Evolutionary conservation across 2,329 filamentous ascomycete genomes (phyloP).

Genomic region (Zasmidium cellare): DNA sequence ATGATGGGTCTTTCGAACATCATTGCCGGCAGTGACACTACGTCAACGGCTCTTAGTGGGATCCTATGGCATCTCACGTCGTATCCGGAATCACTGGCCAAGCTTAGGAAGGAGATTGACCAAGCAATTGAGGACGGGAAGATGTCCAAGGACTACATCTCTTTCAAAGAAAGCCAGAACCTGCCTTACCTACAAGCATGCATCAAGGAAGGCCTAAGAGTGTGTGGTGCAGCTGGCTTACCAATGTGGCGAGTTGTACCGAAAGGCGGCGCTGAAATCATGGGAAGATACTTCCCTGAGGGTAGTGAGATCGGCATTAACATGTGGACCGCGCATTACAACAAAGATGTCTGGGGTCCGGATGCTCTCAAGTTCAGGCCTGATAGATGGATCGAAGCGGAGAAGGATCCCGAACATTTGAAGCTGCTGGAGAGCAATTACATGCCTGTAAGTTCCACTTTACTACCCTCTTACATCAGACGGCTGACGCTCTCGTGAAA

Average conservation of each 20-base stretch:
- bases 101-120: conserved; percentile 26
- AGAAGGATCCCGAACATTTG: conserved; percentile 29
- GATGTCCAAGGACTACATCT: conserved; percentile 26
- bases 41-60: conserved; percentile 34
- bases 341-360: conserved; percentile 22
- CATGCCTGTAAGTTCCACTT: conserved; percentile 3
- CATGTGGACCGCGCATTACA: conserved; percentile 23
- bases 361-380: conserved; percentile 22
- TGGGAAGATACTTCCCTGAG: conserved; percentile 44
- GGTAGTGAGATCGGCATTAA: conserved; percentile 40
- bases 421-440: conserved; percentile 31
- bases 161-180: conserved; percentile 34
- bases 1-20: conserved; percentile 24
- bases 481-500: neutral
- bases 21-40: conserved; percentile 36
- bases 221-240: conserved; percentile 23
- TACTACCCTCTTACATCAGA: neutral
- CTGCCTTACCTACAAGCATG: conserved; percentile 44
- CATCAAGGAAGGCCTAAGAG: conserved; percentile 29
- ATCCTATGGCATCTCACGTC: conserved; percentile 35
- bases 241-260: conserved; percentile 21
- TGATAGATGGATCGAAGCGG: conserved; percentile 24
- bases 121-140: conserved; percentile 10
- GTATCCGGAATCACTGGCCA: conserved; percentile 25
- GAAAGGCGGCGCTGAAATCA: conserved; percentile 15